Base-by-base conservation (phyloP, 495 filamentous ascomycete genomes). In the Aspergillus cavernicola region DNA sequence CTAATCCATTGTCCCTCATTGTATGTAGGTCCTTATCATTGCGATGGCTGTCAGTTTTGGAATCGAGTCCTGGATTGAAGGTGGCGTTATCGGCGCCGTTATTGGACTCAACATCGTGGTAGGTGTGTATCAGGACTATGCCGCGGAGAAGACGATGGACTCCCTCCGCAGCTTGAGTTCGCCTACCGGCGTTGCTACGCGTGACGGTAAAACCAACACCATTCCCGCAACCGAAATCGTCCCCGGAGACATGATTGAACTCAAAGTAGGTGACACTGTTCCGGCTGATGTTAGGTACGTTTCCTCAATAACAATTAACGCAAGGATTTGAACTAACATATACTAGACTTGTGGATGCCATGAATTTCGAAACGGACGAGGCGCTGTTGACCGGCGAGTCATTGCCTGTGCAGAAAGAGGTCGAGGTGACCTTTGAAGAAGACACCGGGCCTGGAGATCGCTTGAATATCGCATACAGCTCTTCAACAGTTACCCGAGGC, bases 181-280 rank as follows among this genome's bases (percentile, higher is more conserved):
- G 0, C 84, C 83, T 3, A 85, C 83, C 0, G 83, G 82, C 6
- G 76, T 66, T 8, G 78, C 78, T 0, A 72, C 85, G 15, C 74
- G 84, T 11, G 70, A 81, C 49, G 78, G 79, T 0, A 69, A 78
- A 52, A 73, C 72, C 45, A 48, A 72, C 35, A 81, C 70, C 16
- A 67, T 87, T 20, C 72, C 78, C 11, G 78, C 80, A 10, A 65
- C 62, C 19, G 79, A 83, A 48, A 71, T 83, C 37, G 81, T 86
- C 3, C 80, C 78, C 6, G 84, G 84, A 16, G 83, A 86, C 66
- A 80, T 93, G 61, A 74, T 90, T 37, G 77, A 85, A 43, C 66
- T 95, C 37, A 90, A 89, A 76, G 88, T 89, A 60, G 89, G 89
- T 28, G 89, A 92, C 67, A 90, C 86, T 2, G 80, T 92, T 3